Conservation (phyloP, 1,284 basidiomycete genomes). For the Cryptococcus depauperatus region DNA sequence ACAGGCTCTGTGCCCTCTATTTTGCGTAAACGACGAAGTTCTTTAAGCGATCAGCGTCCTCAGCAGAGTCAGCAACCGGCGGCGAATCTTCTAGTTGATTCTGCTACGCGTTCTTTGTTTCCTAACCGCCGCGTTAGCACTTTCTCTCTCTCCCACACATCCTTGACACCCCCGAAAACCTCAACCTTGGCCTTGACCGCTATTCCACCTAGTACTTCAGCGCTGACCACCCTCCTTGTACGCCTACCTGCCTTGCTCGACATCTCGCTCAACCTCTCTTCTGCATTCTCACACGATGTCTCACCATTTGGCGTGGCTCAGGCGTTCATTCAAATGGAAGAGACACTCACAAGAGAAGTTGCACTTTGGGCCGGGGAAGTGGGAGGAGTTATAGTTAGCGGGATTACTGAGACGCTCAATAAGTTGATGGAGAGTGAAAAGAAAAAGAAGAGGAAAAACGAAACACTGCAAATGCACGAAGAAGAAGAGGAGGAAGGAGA, state of each 20-base stretch:
- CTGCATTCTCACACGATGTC: constrained; percentile 24
- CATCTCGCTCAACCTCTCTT: constrained; percentile 12
- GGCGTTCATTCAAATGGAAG: constrained; percentile 25
- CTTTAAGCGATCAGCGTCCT: background rate
- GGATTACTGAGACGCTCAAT: constrained; percentile 13
- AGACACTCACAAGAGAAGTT: constrained; percentile 15
- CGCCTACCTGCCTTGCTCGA: background rate
- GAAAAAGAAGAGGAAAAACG: constrained; percentile 5
- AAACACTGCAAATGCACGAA: background rate
- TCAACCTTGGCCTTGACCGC: background rate
- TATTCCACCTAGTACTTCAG: background rate
- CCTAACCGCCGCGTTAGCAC: background rate
- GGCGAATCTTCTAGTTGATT: too few species aligned
- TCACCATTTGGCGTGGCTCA: constrained; percentile 25
- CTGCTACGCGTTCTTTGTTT: background rate
- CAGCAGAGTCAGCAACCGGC: too few species aligned
- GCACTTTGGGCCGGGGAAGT: constrained; percentile 23
- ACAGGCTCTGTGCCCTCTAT: background rate
- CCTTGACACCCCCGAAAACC: background rate
- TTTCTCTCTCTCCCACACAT: background rate
- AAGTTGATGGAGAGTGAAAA: constrained; percentile 3
- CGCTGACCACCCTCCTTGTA: background rate
- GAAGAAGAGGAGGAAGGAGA: constrained; percentile 7
- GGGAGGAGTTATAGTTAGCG: constrained; percentile 18
- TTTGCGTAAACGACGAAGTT: background rate